Evolutionary conservation across 352 stramenopile species (phyloP).

Genomic region (Pythium plurisporium): DNA sequence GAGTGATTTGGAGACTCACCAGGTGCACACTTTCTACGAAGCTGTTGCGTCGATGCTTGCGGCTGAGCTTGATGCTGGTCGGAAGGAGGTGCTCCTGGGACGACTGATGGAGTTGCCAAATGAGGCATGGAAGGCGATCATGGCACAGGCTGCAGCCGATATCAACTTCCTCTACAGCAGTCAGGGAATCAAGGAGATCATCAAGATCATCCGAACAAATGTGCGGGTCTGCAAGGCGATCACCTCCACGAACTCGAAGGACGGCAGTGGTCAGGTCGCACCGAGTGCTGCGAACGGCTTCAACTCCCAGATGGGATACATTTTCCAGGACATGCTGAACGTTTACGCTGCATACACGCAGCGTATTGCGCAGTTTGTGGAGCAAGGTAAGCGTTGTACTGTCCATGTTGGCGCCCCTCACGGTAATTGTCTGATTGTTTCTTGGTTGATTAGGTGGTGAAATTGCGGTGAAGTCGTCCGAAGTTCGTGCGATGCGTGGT

Average conservation of each 20-base stretch:
- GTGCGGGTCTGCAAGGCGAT: constrained; percentile 94
- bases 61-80: constrained; percentile 62
- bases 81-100: constrained; percentile 89
- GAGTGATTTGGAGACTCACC: constrained; percentile 97
- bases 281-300: constrained; percentile 89
- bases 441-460: constrained; percentile 60
- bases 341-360: constrained; percentile 99
- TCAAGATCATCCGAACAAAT: constrained; percentile 99
- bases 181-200: constrained; percentile 88
- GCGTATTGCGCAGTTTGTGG: constrained; percentile 89
- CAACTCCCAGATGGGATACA: constrained; percentile 95
- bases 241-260: constrained; percentile 20
- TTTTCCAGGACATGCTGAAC: constrained; percentile 99
- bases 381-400: constrained; percentile 33
- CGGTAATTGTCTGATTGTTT: not conserved
- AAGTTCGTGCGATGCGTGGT: constrained; percentile 91
- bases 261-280: constrained; percentile 16
- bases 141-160: constrained; percentile 68
- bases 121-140: constrained; percentile 86
- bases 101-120: constrained; percentile 97
- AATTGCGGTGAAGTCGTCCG: constrained; percentile 92
- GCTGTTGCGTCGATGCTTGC: constrained; percentile 91
- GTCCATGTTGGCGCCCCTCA: not conserved
- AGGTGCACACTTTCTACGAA: constrained; percentile 99
- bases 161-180: constrained; percentile 78